Base-by-base conservation (phyloP, 257 asterid species). In the Nicotiana noctiflora region DNA sequence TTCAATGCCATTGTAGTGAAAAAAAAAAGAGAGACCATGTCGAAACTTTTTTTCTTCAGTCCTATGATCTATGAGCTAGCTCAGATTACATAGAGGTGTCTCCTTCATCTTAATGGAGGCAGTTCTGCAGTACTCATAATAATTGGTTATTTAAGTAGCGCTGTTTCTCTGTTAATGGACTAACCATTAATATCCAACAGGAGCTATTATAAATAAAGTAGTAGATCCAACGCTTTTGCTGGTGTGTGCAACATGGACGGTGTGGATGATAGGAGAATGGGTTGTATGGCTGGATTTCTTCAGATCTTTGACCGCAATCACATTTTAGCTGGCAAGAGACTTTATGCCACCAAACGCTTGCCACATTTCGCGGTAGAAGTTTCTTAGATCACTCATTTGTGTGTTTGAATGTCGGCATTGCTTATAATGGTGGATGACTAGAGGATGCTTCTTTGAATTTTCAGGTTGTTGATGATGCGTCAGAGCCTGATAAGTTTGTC, bases 231-330 rank as follows among this genome's bases (percentile, higher is more conserved):
- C 27, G 6, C 1, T 2, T 18, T 34, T 3, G 4, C 79, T 79
- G 14, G 74, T 79, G 70, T 0, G 3, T 0, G 52, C 62, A 62
- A 79, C 3, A 79, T 61, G 82, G 57, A 23, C 25, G 76, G 61
- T 79, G 23, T 46, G 75, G 82, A 79, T 62, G 82, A 79, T 62
- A 79, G 82, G 19, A 62, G 67, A 44, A 90, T 93, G 95, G 97
- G 98, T 18, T 93, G 98, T 87, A 93, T 93, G 94, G 82, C 96
- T 49, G 95, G 97, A 46, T 91, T 92, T 76, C 89, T 91, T 31
- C 97, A 94, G 40, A 84, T 93, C 60, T 94, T 94, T 60, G 92
- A 94, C 83, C 97, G 98, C 81, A 92, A 90, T 77, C 97, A 91
- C 85, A 84, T 90, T 74, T 40, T 91, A 23, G 77, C 93, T 81